Percentiles rank a stretch among this genome's conserved stretches.
Conservation (phyloP, 2,329 filamentous ascomycete species). For the Ophiostoma sp. region DNA sequence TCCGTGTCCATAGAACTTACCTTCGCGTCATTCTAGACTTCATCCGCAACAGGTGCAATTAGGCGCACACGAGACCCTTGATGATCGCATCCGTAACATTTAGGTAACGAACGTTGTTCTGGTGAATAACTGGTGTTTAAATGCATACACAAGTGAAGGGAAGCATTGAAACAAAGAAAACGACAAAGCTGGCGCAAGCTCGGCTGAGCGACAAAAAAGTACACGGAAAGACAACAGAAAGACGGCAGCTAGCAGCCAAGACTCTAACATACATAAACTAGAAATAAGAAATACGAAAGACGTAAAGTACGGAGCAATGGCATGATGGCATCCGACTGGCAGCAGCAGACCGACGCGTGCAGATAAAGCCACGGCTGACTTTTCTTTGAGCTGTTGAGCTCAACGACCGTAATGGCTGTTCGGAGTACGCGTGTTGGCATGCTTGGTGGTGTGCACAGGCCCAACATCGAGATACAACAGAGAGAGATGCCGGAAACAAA, state of each 20-base stretch:
- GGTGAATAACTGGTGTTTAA: no score
- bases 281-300: background rate
- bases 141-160: no score
- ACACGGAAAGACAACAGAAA: background rate
- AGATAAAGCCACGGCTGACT: no score
- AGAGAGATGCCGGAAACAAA: background rate
- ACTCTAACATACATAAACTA: no score
- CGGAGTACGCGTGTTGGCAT: background rate
- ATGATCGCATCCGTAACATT: background rate
- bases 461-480: background rate
- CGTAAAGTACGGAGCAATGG: no score
- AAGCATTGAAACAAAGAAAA: background rate
- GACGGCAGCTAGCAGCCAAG: background rate
- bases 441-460: conserved; percentile 1
- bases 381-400: background rate
- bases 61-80: background rate
- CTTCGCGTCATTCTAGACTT: background rate
- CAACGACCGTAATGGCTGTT: background rate
- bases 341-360: no score
- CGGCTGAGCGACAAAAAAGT: background rate
- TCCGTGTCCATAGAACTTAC: background rate
- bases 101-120: background rate
- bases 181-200: background rate
- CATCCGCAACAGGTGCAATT: background rate
- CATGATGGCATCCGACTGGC: no score